Base-by-base conservation (phyloP, 73 alveolate species). In the Halteria grandinella region DNA sequence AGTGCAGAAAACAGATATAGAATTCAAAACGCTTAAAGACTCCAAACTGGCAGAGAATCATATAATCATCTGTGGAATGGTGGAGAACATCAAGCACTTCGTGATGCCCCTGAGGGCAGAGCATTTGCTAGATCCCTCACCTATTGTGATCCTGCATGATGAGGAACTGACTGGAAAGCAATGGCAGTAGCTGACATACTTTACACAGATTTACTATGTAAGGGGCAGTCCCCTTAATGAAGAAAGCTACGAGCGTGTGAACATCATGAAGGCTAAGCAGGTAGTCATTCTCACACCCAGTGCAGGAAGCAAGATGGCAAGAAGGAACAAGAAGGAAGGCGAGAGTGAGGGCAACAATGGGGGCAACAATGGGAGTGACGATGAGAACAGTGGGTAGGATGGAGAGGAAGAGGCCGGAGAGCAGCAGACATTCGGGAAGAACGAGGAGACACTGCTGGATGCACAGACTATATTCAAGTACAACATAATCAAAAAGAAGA, bases 401-500 rank as follows among this genome's bases (percentile, higher is more conserved):
- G 18, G 75, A 45, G 86, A 60, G 27, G 73, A 52, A 57, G 41
- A 83, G 49, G 74, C 59, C 57, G 20, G 45, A n/a, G 79, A 88
- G 75, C 5, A 70, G 89, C 75, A 83, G 74, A 33, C 58, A 43
- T 57, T n/a, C n/a, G n/a, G n/a, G n/a, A 74, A 95, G 62, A 97
- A 93, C 49, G 96, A 94, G 87, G 98, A 95, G 52, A 87, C 90
- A 64, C 78, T 95, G 23, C 75, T 95, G 44, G 99, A 95, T 78
- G 97, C 99, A 0, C 87, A 89, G 60, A 95, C 99, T 37, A 93
- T 95, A 41, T 95, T 95, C 84, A 95, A 93, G 60, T 95, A 95
- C 75, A 91, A 94, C 55, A 90, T 90, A 47, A 88, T 95, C 0
- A 81, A 88, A 24, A 92, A 89, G 82, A 87, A 87, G 83, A 88